A percentile compares a stretch with the other conserved stretches of the same genome.
Conservation (phyloP, 805 yeast genomes). For the Ogataea haglerorum region DNA sequence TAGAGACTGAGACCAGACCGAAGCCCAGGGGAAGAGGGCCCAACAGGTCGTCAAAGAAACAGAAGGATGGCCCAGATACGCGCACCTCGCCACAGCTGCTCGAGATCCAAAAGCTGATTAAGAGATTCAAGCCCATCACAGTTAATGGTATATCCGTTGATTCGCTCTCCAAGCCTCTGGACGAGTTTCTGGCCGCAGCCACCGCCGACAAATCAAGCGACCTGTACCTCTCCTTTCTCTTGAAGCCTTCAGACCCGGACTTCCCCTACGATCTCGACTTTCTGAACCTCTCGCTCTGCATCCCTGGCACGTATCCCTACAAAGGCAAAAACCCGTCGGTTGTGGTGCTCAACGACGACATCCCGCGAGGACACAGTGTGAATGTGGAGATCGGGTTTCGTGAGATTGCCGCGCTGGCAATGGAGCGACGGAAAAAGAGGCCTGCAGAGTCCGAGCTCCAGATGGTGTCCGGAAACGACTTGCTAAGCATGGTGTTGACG, state of each 20-base stretch:
- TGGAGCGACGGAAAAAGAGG: constrained; percentile 26
- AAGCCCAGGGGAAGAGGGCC: neutral
- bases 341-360: constrained; percentile 59
- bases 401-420: constrained; percentile 41
- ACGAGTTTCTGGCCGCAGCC: constrained; percentile 18
- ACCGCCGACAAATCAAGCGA: constrained; percentile 15
- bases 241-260: constrained; percentile 66
- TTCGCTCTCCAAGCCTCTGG: constrained; percentile 17
- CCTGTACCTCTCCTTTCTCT: constrained; percentile 41
- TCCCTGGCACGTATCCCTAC: constrained; percentile 56
- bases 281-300: constrained; percentile 49
- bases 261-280: constrained; percentile 61
- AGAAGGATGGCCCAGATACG: neutral
- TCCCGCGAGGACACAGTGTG: constrained; percentile 64
- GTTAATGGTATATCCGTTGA: constrained; percentile 29
- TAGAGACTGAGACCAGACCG: neutral
- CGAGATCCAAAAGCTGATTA: constrained; percentile 24
- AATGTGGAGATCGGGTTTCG: constrained; percentile 67
- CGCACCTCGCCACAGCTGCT: constrained; percentile 12
- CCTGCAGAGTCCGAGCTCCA: constrained; percentile 20
- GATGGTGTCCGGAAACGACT: constrained; percentile 46
- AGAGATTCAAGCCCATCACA: constrained; percentile 25
- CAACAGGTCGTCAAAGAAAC: neutral
- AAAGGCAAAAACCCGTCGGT: constrained; percentile 44
- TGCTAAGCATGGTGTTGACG: constrained; percentile 51